Conservation (phyloP, 805 yeast species). For the Schwanniomyces pseudopolymorphus region DNA sequence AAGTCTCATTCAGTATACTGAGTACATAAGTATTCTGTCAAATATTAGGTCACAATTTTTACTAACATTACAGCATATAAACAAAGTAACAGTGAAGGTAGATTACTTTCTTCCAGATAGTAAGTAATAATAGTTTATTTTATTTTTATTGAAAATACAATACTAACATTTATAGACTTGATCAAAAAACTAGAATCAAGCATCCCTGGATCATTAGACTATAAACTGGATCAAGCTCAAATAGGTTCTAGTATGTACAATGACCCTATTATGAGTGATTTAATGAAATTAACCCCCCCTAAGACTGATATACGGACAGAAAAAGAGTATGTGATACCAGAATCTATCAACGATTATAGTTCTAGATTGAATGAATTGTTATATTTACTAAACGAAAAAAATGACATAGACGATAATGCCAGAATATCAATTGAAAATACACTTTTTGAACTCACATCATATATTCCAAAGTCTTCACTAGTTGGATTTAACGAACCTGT, state of each 20-base stretch:
- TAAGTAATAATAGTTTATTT: neutral
- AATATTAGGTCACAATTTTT: neutral
- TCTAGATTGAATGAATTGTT: conserved; percentile 28
- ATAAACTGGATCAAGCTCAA: neutral
- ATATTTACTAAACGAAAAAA: conserved; percentile 25
- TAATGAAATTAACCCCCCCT: conserved; percentile 31
- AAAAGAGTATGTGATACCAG: conserved; percentile 5
- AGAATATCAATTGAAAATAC: conserved; percentile 27
- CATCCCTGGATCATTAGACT: conserved; percentile 15
- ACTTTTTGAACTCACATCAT: conserved; percentile 24
- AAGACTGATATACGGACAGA: conserved; percentile 8
- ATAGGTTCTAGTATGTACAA: neutral
- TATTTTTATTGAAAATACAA: neutral
- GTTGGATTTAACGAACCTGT: conserved; percentile 2
- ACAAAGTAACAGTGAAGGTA: neutral
- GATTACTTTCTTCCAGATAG: conserved; percentile 6
- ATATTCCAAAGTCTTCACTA: conserved; percentile 20
- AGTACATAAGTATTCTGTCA: neutral
- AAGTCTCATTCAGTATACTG: neutral
- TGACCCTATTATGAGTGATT: conserved; percentile 34
- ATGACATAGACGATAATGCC: conserved; percentile 25
- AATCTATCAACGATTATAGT: conserved; percentile 33
- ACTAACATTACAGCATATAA: conserved; percentile 1
- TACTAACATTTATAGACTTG: conserved; percentile 12
- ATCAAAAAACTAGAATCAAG: conserved; percentile 10